A percentile compares a stretch with the other conserved stretches of the same genome.
These are phyloP conservation scores for Lathyrus tuberosus DNA, from an alignment of 306 rosid genomes.

Conservation along the genomic window DNA sequence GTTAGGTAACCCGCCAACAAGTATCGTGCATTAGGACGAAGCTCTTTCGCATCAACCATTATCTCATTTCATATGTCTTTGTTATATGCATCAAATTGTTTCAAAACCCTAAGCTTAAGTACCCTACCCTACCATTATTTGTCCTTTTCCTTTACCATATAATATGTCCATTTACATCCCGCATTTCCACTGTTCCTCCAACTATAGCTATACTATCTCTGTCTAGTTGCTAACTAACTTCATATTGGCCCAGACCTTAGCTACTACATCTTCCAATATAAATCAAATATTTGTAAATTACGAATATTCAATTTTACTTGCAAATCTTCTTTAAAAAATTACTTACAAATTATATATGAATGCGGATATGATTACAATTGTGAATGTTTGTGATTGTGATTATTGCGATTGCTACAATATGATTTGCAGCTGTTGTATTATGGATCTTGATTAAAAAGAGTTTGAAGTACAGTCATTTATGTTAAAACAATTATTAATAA, in stretches of 20 bases:
- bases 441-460: too few species aligned
- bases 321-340: too few species aligned
- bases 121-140: conserved; percentile 52
- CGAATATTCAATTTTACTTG: too few species aligned
- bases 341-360: too few species aligned
- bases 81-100: background rate
- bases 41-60: conserved; percentile 74
- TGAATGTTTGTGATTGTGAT: too few species aligned
- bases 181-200: conserved; percentile 37
- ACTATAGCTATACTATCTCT: conserved; percentile 9
- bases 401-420: too few species aligned
- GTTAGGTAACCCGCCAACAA: conserved; percentile 99
- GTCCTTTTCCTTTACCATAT: conserved; percentile 47
- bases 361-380: too few species aligned
- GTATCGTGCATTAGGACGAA: conserved; percentile 81
- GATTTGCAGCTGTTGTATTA: too few species aligned
- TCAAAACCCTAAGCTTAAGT: conserved; percentile 2
- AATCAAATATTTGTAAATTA: background rate
- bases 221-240: conserved; percentile 35
- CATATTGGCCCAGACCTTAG: background rate
- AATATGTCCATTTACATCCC: conserved; percentile 37
- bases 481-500: too few species aligned
- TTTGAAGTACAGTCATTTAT: too few species aligned
- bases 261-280: background rate
- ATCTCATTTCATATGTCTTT: conserved; percentile 41